These are phyloP conservation scores for Neurospora africana DNA, from an alignment of 495 filamentous ascomycete genomes.

Conservation along the genomic window DNA sequence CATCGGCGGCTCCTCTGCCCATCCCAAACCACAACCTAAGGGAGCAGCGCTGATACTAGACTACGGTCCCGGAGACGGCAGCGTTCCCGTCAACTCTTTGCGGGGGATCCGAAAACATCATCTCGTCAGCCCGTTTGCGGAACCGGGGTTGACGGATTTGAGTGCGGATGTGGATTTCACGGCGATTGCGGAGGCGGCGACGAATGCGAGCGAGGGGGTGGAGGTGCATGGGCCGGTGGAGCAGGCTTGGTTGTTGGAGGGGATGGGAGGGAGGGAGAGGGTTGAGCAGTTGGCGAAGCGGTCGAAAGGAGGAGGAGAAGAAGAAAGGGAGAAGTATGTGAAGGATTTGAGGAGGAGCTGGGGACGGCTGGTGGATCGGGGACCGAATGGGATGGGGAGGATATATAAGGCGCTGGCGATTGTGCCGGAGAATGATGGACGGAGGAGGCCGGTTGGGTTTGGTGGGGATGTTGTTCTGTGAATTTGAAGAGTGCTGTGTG, in stretches of 20 bases:
- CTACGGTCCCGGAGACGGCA: constrained; percentile 65
- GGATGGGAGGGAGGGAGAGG: constrained; percentile 73
- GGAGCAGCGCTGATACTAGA: constrained; percentile 89
- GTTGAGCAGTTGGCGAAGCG: constrained; percentile 52
- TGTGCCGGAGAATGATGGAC: constrained; percentile 66
- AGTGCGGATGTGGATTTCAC: constrained; percentile 87
- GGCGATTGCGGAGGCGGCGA: constrained; percentile 70
- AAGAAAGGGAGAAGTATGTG: constrained; percentile 51
- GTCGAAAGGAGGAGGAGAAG: constrained; percentile 32
- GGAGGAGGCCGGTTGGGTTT: constrained; percentile 77
- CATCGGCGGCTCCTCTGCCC: constrained; percentile 57
- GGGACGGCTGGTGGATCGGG: constrained; percentile 67
- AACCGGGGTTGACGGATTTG: constrained; percentile 74
- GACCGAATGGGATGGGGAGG: constrained; percentile 77
- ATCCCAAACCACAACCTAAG: constrained; percentile 50
- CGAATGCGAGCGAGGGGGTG: constrained; percentile 60
- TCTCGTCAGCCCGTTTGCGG: constrained; percentile 62
- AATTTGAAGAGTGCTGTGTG: not conserved
- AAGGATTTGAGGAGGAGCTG: constrained; percentile 65
- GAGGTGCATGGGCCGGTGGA: constrained; percentile 91
- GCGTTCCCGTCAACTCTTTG: constrained; percentile 75
- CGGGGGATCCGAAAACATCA: constrained; percentile 73
- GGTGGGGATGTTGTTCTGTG: constrained; percentile 54
- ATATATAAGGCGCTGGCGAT: constrained; percentile 91
- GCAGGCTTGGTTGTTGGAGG: constrained; percentile 66